These are phyloP conservation scores for Rhodamnia argentea DNA, from an alignment of 345 rosid species.

Conservation along the genomic window DNA sequence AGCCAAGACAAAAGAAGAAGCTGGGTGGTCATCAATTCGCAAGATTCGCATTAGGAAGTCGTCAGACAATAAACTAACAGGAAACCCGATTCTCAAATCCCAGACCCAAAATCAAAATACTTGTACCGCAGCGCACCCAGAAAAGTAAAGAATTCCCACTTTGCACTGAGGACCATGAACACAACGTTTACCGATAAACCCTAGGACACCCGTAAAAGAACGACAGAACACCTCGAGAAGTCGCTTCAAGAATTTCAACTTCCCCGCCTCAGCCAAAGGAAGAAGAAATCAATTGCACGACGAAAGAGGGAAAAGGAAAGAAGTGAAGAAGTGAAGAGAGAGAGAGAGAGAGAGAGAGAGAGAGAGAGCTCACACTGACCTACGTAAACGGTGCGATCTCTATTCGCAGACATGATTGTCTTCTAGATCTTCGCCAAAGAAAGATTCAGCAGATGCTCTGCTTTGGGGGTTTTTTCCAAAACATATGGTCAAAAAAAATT, in stretches of 20 bases:
- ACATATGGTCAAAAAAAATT: too few species aligned
- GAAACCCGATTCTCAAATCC: neutral
- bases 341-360: neutral
- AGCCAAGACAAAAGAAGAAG: neutral
- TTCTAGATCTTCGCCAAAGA: neutral
- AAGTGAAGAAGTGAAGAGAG: neutral
- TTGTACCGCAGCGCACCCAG: neutral
- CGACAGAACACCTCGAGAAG: neutral
- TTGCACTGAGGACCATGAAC: neutral
- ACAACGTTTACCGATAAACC: neutral
- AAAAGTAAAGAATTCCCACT: neutral
- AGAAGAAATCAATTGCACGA: neutral
- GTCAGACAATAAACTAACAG: neutral
- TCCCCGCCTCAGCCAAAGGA: neutral
- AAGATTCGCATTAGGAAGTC: neutral
- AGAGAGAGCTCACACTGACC: conserved; percentile 15
- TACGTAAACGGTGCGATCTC: conserved; percentile 46
- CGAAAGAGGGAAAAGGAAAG: neutral
- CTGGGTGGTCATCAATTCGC: neutral
- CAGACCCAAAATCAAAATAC: neutral
- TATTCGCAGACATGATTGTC: conserved; percentile 34
- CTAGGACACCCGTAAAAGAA: neutral
- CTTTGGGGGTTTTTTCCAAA: too few species aligned
- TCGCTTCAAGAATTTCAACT: neutral
- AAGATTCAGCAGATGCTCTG: neutral